phyloP scores from a whole-genome alignment of 2,329 filamentous ascomycete genomes.

The Ophiostoma pallidulum region DNA sequence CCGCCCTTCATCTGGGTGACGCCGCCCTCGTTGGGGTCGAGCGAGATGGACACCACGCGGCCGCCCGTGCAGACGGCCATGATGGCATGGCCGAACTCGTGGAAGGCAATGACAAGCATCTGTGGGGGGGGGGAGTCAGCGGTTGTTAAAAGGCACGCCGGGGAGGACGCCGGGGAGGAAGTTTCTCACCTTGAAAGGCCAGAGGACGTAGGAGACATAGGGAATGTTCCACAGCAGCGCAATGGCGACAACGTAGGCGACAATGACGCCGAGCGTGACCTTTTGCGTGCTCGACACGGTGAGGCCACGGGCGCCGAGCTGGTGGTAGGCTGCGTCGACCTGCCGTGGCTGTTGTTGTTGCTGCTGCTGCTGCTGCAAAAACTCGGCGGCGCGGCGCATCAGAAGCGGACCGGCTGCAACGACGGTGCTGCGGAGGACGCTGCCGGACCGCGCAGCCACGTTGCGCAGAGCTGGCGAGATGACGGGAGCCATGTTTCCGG shows the following conservation, averaged over 20 bases:
- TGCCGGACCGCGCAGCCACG: constrained; percentile 9
- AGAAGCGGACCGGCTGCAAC: constrained; percentile 13
- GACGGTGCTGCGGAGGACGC: constrained; percentile 9
- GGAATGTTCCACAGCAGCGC: constrained; percentile 72
- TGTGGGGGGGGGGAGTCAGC: too few relatives aligned
- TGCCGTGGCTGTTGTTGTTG: too few relatives aligned
- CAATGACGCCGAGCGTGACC: constrained; percentile 61
- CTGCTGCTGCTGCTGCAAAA: constrained; percentile 1
- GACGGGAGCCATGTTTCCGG: constrained; percentile 12
- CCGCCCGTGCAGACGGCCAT: constrained; percentile 64
- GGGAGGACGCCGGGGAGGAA: constrained; percentile 24
- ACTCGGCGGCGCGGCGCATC: constrained; percentile 6
- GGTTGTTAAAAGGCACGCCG: background rate
- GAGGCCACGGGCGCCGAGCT: constrained; percentile 25
- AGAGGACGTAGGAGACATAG: constrained; percentile 63
- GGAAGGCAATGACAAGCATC: constrained; percentile 79
- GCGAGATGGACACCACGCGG: constrained; percentile 47
- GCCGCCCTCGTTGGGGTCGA: constrained; percentile 68
- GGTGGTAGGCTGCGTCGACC: too few relatives aligned
- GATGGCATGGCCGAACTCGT: constrained; percentile 70
- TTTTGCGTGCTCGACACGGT: constrained; percentile 57
- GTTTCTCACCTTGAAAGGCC: constrained; percentile 83
- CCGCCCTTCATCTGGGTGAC: constrained; percentile 71
- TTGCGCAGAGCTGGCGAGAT: constrained; percentile 11
- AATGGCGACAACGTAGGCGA: constrained; percentile 50